phyloP scores from a whole-genome alignment of 176 grass and related monocot species.

The Bolboschoenus planiculmis region DNA sequence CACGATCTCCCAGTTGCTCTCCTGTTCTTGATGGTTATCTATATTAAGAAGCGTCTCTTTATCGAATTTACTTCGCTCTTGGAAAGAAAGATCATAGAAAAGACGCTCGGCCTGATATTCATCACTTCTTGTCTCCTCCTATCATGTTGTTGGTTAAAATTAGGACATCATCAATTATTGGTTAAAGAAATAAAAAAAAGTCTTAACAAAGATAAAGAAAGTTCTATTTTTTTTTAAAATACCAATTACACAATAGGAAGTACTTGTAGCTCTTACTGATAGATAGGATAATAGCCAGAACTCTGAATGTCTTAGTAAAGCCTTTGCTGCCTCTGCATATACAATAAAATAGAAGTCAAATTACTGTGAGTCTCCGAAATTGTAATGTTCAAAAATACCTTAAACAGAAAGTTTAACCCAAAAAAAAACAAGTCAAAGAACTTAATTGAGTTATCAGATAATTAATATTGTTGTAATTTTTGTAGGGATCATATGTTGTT shows the following conservation, averaged over 20 bases:
- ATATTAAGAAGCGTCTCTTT: constrained; percentile 17
- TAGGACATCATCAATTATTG: background rate
- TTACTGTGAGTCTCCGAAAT: background rate
- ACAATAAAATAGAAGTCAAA: background rate
- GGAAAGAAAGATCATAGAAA: constrained; percentile 12
- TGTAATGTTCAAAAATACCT: background rate
- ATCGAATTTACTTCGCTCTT: constrained; percentile 19
- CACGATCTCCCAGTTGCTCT: background rate
- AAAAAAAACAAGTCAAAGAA: background rate
- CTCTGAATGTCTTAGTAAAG: background rate
- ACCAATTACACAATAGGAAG: background rate
- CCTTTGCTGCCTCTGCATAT: background rate
- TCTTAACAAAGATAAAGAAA: background rate
- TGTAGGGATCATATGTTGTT: background rate
- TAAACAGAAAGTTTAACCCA: background rate
- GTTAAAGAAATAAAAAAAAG: background rate
- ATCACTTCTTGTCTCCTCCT: background rate
- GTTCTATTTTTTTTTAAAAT: background rate
- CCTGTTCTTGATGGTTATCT: constrained; percentile 8
- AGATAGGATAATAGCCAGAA: background rate
- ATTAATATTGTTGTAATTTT: background rate
- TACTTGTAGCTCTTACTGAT: background rate
- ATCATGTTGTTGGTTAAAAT: background rate
- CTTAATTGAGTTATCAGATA: background rate
- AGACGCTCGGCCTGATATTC: background rate